phyloP scores from a whole-genome alignment of 768 basidiomycete genomes.

The Pleurotus eryngii region DNA sequence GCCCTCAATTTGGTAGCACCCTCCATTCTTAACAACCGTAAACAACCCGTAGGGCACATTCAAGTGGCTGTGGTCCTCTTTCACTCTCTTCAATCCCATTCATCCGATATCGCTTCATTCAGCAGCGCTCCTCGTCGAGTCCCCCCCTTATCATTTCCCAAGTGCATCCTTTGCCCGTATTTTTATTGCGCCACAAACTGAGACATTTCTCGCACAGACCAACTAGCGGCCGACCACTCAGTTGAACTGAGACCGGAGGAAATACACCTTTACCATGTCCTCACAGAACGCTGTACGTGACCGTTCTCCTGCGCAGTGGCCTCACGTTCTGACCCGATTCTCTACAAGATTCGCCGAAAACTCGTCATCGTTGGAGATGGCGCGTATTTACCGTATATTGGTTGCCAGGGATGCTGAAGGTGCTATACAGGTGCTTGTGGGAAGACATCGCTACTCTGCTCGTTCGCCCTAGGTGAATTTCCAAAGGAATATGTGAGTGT shows the following conservation, averaged over 20 bases:
- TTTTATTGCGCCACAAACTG: neutral
- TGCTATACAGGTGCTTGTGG: conserved; percentile 80
- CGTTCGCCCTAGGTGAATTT: conserved; percentile 92
- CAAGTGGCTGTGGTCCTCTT: conserved; percentile 8
- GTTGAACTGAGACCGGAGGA: conserved; percentile 8
- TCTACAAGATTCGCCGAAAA: conserved; percentile 83
- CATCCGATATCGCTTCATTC: neutral
- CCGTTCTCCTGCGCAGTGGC: neutral
- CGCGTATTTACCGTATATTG: conserved; percentile 32
- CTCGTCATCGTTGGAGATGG: conserved; percentile 98
- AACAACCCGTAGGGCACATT: neutral
- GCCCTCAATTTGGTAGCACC: neutral
- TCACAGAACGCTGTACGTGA: conserved; percentile 9
- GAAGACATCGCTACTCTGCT: conserved; percentile 88
- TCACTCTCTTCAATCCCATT: neutral
- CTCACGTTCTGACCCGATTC: neutral
- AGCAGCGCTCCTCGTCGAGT: neutral
- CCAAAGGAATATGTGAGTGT: conserved; percentile 89
- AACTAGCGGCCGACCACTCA: conserved; percentile 1
- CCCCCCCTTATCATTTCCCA: neutral
- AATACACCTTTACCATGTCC: conserved; percentile 4
- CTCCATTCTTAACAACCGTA: neutral
- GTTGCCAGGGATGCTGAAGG: conserved; percentile 16
- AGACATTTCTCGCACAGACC: neutral
- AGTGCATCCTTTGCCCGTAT: neutral